phyloP scores from a whole-genome alignment of 179 eudicot species.

The Corrigiola litoralis region DNA sequence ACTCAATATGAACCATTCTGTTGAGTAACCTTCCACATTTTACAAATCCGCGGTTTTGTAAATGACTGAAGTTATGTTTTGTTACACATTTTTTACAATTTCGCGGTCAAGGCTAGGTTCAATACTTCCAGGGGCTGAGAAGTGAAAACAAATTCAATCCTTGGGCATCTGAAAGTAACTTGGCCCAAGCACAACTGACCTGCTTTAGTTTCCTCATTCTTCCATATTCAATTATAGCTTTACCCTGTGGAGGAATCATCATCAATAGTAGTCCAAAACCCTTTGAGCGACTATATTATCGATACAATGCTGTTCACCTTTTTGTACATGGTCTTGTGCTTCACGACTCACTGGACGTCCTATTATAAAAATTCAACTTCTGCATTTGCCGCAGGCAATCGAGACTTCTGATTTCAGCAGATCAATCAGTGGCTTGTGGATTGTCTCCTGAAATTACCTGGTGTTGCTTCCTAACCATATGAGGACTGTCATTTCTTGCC shows the following conservation, averaged over 20 bases:
- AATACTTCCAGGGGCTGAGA: not conserved
- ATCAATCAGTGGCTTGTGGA: not conserved
- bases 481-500: not conserved
- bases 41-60: not conserved
- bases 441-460: not conserved
- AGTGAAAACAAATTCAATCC: not conserved
- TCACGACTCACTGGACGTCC: not conserved
- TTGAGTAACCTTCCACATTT: not conserved
- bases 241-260: too few species aligned
- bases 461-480: conserved; percentile 1
- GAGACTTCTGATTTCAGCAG: not conserved
- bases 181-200: too few species aligned
- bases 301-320: too few species aligned
- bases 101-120: too few species aligned
- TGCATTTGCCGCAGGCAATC: not conserved
- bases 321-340: not conserved
- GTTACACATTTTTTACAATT: too few species aligned
- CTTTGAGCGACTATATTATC: too few species aligned
- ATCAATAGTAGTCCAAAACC: too few species aligned
- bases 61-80: too few species aligned
- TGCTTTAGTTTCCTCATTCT: not conserved
- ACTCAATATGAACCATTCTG: not conserved
- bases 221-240: too few species aligned
- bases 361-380: not conserved
- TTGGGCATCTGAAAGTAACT: not conserved